Evolutionary conservation across 2,329 filamentous ascomycete species (phyloP), one percentile per base, ranked within the genome.

Genomic region (Sclerotinia spermophila): DNA sequence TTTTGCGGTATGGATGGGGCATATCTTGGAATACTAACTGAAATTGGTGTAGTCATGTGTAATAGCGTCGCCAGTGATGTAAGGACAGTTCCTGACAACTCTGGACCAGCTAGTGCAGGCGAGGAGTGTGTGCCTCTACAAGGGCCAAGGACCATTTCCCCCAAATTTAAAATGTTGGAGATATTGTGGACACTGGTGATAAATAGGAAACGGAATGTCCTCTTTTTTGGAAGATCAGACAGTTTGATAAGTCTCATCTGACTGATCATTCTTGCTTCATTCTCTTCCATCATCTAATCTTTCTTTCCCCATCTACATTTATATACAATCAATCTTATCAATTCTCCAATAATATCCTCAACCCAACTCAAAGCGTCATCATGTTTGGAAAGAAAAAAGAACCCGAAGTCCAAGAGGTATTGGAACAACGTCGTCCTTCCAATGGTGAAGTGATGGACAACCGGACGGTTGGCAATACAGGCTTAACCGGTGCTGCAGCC

Each of bases 341-440:
- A 45, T 30, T n/a, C 59, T n/a, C 3, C 21, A 38, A 56, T 8
- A n/a, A 5, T 1, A 21, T 65, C 27, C 7, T 56, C 59, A 38
- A 24, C 42, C 7, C 24, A 10, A 38, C 7, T 0, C 17, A 1
- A 19, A 10, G 8, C 42, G 19, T 58, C 30, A 69, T 10, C 51
- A 69, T 69, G 68, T 66, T 66, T 15, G 68, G 60, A 24, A 69
- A 45, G 51, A 56, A 69, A 4, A 58, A 24, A 17, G 60, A 66
- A 30, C 27, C 67, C 27, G 11, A 35, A n/a, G 45, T 44, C 15
- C 38, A 69, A 55, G 60, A 69, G 0, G 60, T 33, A 19, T 11
- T 40, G 30, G 68, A 66, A 7, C 51, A 69, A 38, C 60, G 48
- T 1, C 40, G n/a, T 8, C 30, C 60, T 13, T 58, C 60, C 35